Percentiles rank a stretch among this genome's conserved stretches.
Conservation (phyloP, 1,139 yeast species). For the Suhomyces coccinellae region DNA sequence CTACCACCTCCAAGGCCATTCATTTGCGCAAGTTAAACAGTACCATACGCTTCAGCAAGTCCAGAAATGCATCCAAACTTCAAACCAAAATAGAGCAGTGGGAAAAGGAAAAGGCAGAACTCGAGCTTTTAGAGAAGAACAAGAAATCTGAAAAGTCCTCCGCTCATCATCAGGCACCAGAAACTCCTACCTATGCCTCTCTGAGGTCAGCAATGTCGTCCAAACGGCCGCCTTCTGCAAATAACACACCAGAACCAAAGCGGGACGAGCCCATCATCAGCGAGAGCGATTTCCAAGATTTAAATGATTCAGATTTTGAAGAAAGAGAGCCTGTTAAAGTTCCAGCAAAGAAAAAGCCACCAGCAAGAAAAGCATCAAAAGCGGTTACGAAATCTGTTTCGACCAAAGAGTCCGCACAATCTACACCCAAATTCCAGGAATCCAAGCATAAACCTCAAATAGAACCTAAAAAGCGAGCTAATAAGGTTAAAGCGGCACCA, state of each 20-base stretch:
- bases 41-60: conserved; percentile 40
- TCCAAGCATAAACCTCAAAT: neutral
- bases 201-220: conserved; percentile 11
- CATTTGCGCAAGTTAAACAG: conserved; percentile 29
- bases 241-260: conserved; percentile 18
- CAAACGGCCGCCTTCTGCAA: conserved; percentile 22
- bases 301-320: conserved; percentile 24
- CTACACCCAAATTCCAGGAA: neutral
- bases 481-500: conserved; percentile 10
- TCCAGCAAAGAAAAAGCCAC: conserved; percentile 8
- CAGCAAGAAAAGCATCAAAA: conserved; percentile 1
- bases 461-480: conserved; percentile 3
- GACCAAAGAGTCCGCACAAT: neutral
- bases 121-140: neutral
- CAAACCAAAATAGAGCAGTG: conserved; percentile 15
- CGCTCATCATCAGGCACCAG: neutral
- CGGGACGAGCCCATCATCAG: conserved; percentile 30
- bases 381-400: neutral
- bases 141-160: neutral
- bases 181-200: conserved; percentile 3
- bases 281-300: conserved; percentile 42
- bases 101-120: conserved; percentile 14
- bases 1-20: conserved; percentile 19
- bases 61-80: conserved; percentile 32
- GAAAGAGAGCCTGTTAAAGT: conserved; percentile 7